Percentiles rank a stretch among this genome's conserved stretches.
Conservation (phyloP, 306 rosid species). For the Quercus glauca region DNA sequence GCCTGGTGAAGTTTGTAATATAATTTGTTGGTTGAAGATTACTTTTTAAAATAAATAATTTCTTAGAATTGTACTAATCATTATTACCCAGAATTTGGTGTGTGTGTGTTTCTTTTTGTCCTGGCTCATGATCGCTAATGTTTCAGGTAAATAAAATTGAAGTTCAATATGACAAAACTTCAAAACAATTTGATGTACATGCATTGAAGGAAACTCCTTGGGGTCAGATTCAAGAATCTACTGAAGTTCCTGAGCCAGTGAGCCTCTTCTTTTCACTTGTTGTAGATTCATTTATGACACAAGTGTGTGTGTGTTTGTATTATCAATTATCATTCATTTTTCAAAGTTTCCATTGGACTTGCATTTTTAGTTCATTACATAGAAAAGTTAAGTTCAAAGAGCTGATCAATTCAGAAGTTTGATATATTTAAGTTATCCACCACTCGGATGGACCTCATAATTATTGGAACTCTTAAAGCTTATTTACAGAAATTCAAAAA, state of each 20-base stretch:
- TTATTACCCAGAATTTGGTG: background rate
- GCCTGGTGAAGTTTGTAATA: too few relatives aligned
- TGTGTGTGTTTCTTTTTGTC: background rate
- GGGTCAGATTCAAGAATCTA: constrained; percentile 20
- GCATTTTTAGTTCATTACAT: background rate
- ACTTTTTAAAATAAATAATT: background rate
- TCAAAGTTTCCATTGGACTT: background rate
- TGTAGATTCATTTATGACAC: background rate
- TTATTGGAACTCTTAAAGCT: background rate
- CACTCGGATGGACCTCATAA: background rate
- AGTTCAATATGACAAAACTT: constrained; percentile 22
- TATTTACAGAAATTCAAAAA: background rate
- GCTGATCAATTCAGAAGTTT: background rate
- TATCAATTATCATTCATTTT: background rate
- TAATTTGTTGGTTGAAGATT: background rate
- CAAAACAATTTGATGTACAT: constrained; percentile 27
- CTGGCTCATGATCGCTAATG: background rate
- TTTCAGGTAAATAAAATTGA: constrained; percentile 22
- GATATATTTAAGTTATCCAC: background rate
- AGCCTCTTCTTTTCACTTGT: background rate
- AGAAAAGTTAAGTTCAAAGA: background rate
- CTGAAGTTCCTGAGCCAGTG: background rate
- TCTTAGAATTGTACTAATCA: background rate
- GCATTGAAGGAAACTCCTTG: constrained; percentile 21
- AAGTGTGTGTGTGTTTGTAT: background rate